A percentile compares a stretch with the other conserved stretches of the same genome.
Evolutionary conservation across 2,329 filamentous ascomycete species (phyloP).

Genomic region (Mariannaea sp.): DNA sequence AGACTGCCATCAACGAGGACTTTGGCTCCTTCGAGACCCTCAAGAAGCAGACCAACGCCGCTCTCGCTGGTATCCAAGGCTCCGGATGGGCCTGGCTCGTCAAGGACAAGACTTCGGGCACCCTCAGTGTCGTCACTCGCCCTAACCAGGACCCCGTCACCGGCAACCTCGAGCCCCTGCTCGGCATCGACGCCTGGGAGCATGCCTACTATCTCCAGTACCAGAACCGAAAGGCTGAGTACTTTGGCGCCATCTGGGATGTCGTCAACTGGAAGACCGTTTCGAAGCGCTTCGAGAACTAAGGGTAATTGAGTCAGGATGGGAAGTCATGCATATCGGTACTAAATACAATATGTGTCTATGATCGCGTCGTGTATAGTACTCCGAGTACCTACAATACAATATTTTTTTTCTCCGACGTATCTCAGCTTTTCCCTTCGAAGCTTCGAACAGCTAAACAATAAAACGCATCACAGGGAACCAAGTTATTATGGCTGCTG

Average conservation of each 20-base stretch:
- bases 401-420: slow-evolving; percentile 10
- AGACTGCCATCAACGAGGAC: slow-evolving; percentile 64
- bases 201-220: slow-evolving; percentile 97
- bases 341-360: slow-evolving; percentile 10
- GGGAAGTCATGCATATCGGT: slow-evolving; percentile 1
- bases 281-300: slow-evolving; percentile 70
- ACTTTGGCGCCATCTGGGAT: slow-evolving; percentile 92
- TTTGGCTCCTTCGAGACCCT: slow-evolving; percentile 71
- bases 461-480: neutral
- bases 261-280: slow-evolving; percentile 96
- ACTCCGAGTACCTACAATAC: slow-evolving; percentile 17
- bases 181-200: slow-evolving; percentile 95
- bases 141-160: slow-evolving; percentile 90
- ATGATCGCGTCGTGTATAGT: slow-evolving; percentile 31
- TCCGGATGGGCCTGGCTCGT: slow-evolving; percentile 92
- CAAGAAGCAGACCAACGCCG: slow-evolving; percentile 68
- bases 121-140: slow-evolving; percentile 69
- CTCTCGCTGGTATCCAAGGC: slow-evolving; percentile 78
- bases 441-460: slow-evolving; percentile 3
- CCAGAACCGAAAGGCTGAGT: slow-evolving; percentile 95
- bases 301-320: slow-evolving; percentile 25
- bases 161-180: slow-evolving; percentile 78
- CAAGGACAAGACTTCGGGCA: slow-evolving; percentile 67
- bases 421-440: too few species aligned
- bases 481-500: slow-evolving; percentile 30